Percentiles rank a stretch among this genome's conserved stretches.
Evolutionary conservation across 345 rosid genomes (phyloP).

Genomic region (Geranium rotundifolium): DNA sequence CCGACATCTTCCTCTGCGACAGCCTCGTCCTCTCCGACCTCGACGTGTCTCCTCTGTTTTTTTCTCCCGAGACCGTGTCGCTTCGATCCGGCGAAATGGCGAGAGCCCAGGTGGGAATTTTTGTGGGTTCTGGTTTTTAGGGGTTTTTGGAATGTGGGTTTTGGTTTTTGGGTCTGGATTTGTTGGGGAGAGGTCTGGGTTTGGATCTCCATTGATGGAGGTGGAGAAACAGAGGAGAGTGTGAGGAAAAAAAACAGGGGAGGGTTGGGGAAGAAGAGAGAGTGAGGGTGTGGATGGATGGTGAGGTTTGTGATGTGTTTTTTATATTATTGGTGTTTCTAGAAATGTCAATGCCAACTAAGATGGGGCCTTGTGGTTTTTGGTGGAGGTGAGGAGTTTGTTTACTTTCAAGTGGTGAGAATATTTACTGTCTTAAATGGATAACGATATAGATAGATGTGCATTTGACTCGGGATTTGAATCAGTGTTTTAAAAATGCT

Average conservation of each 20-base stretch:
- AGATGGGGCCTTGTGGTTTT: slow-evolving; percentile 16
- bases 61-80: background rate
- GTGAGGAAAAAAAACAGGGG: background rate
- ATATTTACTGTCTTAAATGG: too few relatives aligned
- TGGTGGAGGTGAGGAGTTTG: too few relatives aligned
- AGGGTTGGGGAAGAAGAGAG: background rate
- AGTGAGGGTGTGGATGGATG: background rate
- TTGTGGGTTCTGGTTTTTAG: background rate
- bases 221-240: background rate
- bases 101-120: background rate
- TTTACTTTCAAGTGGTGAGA: too few relatives aligned
- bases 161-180: background rate
- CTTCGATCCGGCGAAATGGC: background rate
- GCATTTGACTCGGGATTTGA: too few relatives aligned
- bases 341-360: slow-evolving; percentile 41
- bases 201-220: slow-evolving; percentile 2
- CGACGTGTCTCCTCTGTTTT: slow-evolving; percentile 4
- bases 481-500: too few relatives aligned
- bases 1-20: slow-evolving; percentile 25
- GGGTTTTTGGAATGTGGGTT: background rate
- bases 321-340: slow-evolving; percentile 15
- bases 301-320: too few relatives aligned
- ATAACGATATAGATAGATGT: too few relatives aligned
- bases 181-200: slow-evolving; percentile 6
- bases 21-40: slow-evolving; percentile 20